These are phyloP conservation scores for Hyphodiscus hymeniophilus DNA, from an alignment of 495 filamentous ascomycete species.

Conservation along the genomic window DNA sequence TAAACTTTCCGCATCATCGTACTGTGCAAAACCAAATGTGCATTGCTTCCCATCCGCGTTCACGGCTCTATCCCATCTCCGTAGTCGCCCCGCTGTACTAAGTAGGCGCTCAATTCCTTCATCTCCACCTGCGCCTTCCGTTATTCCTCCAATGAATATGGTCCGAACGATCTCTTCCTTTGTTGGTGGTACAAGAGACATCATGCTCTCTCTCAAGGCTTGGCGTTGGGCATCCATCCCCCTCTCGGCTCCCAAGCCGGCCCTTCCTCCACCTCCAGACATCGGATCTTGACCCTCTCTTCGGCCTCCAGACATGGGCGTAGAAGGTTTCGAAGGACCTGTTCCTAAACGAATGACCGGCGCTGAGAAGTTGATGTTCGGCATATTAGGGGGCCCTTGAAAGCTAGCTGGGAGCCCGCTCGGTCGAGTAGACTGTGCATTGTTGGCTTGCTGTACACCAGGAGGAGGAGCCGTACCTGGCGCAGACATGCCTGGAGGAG, in stretches of 20 bases:
- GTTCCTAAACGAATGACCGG: slow-evolving; percentile 89
- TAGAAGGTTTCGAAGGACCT: slow-evolving; percentile 55
- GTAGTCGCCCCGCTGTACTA: slow-evolving; percentile 64
- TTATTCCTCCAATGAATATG: slow-evolving; percentile 82
- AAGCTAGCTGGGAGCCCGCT: slow-evolving; percentile 76
- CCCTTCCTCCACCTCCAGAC: slow-evolving; percentile 42
- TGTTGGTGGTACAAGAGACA: slow-evolving; percentile 75
- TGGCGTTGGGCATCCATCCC: slow-evolving; percentile 60
- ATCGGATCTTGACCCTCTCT: slow-evolving; percentile 29
- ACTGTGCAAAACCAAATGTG: slow-evolving; percentile 94
- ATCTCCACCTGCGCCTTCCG: slow-evolving; percentile 67
- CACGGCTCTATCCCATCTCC: slow-evolving; percentile 76
- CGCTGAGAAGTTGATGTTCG: slow-evolving; percentile 96
- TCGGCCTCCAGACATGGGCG: slow-evolving; percentile 37
- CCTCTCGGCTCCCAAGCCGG: slow-evolving; percentile 58
- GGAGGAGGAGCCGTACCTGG: slow-evolving; percentile 73
- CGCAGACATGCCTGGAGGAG: slow-evolving; percentile 67
- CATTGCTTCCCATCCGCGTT: slow-evolving; percentile 78
- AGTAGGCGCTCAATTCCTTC: slow-evolving; percentile 79
- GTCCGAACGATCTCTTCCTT: slow-evolving; percentile 86
- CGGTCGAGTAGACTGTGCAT: slow-evolving; percentile 63
- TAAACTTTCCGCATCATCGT: slow-evolving; percentile 85
- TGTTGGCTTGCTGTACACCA: slow-evolving; percentile 67
- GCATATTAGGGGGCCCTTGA: slow-evolving; percentile 85
- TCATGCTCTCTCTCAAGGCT: slow-evolving; percentile 63